Conservation (phyloP, 768 basidiomycete species). For the Strobilomyces dryophilus region DNA sequence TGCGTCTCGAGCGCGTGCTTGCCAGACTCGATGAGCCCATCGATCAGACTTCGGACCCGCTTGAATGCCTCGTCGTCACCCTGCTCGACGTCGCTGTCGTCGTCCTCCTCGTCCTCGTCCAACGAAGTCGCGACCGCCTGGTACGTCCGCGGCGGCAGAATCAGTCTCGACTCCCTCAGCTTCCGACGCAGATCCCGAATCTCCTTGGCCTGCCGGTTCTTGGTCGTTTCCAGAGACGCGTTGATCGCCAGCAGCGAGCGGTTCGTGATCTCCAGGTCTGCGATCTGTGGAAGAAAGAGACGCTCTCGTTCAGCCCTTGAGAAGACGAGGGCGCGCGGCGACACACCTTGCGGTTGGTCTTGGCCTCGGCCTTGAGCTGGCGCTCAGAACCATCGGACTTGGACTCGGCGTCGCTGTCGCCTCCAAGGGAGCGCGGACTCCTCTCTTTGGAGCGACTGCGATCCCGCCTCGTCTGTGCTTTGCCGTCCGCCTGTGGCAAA, state of each 20-base stretch:
- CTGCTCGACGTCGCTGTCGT: constrained; percentile 37
- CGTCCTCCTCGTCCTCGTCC: constrained; percentile 42
- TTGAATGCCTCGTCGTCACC: constrained; percentile 55
- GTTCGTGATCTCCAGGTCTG: constrained; percentile 89
- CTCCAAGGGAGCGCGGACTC: constrained; percentile 6
- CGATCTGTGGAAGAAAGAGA: constrained; percentile 52
- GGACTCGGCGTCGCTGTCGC: constrained; percentile 33
- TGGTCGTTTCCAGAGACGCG: constrained; percentile 71
- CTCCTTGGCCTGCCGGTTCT: constrained; percentile 77
- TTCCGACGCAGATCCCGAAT: constrained; percentile 81
- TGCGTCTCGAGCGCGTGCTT: constrained; percentile 58
- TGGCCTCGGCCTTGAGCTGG: constrained; percentile 66
- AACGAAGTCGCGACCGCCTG: constrained; percentile 50
- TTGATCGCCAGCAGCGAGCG: constrained; percentile 84
- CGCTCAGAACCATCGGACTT: constrained; percentile 38
- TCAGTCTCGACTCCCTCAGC: constrained; percentile 76
- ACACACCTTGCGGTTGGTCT: constrained; percentile 81
- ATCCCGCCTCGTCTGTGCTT: constrained; percentile 11
- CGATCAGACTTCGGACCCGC: constrained; percentile 61
- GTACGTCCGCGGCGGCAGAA: constrained; percentile 65
- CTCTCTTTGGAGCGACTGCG: constrained; percentile 21
- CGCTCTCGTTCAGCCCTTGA: background rate
- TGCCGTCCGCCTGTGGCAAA: constrained; percentile 12
- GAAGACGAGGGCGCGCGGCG: background rate
- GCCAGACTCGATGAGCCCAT: constrained; percentile 55